Percentiles rank a stretch among this genome's conserved stretches.
phyloP scores from a whole-genome alignment of 2,329 filamentous ascomycete genomes.

The Colletotrichum sp. region DNA sequence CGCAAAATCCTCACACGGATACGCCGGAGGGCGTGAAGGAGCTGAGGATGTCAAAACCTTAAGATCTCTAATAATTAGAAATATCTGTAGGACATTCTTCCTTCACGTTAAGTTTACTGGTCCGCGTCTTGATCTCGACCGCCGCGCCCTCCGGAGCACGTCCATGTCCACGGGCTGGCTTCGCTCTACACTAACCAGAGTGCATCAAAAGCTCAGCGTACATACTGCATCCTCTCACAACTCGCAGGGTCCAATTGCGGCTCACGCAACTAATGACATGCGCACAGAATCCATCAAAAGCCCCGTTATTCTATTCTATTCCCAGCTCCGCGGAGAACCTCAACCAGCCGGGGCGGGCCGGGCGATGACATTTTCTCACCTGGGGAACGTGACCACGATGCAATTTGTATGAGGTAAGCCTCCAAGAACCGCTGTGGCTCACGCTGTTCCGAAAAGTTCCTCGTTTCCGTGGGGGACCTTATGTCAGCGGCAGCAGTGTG shows the following conservation, averaged over 20 bases:
- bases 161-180: neutral
- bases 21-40: neutral
- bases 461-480: neutral
- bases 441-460: neutral
- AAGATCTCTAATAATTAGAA: neutral
- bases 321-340: neutral
- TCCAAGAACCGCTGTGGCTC: neutral
- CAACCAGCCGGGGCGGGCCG: neutral
- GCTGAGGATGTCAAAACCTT: neutral
- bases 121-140: neutral
- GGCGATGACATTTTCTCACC: neutral
- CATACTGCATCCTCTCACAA: neutral
- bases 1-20: neutral
- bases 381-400: neutral
- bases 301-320: neutral
- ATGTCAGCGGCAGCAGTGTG: neutral
- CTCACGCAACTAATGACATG: neutral
- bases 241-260: neutral
- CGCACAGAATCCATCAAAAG: neutral
- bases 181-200: neutral
- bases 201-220: neutral
- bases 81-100: accelerated
- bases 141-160: neutral
- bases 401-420: neutral
- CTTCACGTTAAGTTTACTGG: neutral